A percentile compares a stretch with the other conserved stretches of the same genome.
phyloP scores from a whole-genome alignment of 2,329 filamentous ascomycete genomes.

The Curvularia sp. region DNA sequence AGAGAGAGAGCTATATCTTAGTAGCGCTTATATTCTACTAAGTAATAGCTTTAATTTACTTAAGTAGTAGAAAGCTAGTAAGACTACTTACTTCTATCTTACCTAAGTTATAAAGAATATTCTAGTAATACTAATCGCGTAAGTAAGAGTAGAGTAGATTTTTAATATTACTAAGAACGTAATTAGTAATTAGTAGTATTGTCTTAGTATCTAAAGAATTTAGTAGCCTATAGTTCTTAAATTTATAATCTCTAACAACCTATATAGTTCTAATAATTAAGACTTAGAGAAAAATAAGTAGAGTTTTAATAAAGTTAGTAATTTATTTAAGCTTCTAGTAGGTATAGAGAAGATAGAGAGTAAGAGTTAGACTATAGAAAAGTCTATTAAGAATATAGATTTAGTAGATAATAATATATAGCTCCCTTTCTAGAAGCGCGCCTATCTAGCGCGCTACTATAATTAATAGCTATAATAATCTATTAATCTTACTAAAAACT shows the following conservation, averaged over 20 bases:
- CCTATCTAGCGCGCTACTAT: background rate
- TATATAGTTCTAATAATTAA: background rate
- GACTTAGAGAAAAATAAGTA: too few species aligned
- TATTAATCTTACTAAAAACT: background rate
- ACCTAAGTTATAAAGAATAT: too few species aligned
- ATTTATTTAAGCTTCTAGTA: background rate
- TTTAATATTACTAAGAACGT: background rate
- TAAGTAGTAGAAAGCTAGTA: too few species aligned
- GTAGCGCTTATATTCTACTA: too few species aligned
- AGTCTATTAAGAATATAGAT: too few species aligned
- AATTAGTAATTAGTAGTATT: background rate
- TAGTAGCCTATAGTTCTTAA: background rate
- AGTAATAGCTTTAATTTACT: too few species aligned
- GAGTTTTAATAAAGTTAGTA: background rate
- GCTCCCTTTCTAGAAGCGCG: background rate
- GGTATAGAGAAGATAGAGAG: background rate
- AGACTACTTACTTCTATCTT: too few species aligned
- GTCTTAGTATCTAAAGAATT: background rate
- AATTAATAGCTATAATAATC: background rate
- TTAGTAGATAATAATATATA: background rate
- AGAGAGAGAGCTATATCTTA: too few species aligned
- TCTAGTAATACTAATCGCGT: too few species aligned
- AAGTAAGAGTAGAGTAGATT: background rate
- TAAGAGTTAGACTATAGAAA: background rate
- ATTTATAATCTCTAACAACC: background rate